phyloP scores from a whole-genome alignment of 768 basidiomycete species.

The Termitomyces sp. region DNA sequence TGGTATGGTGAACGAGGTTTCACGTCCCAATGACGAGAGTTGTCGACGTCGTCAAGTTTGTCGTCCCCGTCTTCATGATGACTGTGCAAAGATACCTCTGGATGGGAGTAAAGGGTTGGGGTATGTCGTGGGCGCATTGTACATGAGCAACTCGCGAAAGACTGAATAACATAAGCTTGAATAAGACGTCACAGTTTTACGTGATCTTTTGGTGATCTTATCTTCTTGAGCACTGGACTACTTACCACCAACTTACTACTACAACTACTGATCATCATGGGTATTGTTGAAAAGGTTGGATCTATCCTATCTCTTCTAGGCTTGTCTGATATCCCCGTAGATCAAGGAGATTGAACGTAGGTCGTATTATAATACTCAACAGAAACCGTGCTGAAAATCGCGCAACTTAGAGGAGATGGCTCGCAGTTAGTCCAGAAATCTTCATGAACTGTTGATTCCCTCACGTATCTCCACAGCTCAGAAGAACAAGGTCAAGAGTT shows the following conservation, averaged over 20 bases:
- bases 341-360: conserved; percentile 95
- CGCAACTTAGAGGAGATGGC: conserved; percentile 85
- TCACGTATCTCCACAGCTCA: conserved; percentile 52
- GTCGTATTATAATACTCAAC: conserved; percentile 18
- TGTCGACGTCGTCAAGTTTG: conserved; percentile 45
- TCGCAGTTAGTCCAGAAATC: conserved; percentile 62
- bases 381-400: neutral
- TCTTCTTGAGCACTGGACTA: neutral
- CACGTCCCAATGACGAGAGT: conserved; percentile 29
- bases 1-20: conserved; percentile 32
- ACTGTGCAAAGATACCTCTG: conserved; percentile 31
- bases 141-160: conserved; percentile 5
- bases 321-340: conserved; percentile 32
- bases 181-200: conserved; percentile 6
- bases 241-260: too few species aligned
- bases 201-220: conserved; percentile 14
- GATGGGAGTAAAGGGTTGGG: conserved; percentile 66
- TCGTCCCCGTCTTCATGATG: conserved; percentile 51
- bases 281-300: conserved; percentile 83
- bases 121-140: conserved; percentile 52
- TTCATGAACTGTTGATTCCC: neutral
- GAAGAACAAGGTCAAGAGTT: conserved; percentile 79
- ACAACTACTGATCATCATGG: conserved; percentile 53
- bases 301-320: neutral
- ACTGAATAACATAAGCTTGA: conserved; percentile 2